phyloP scores from a whole-genome alignment of 2,329 filamentous ascomycete genomes.

The Sclerotinia glacialis region DNA sequence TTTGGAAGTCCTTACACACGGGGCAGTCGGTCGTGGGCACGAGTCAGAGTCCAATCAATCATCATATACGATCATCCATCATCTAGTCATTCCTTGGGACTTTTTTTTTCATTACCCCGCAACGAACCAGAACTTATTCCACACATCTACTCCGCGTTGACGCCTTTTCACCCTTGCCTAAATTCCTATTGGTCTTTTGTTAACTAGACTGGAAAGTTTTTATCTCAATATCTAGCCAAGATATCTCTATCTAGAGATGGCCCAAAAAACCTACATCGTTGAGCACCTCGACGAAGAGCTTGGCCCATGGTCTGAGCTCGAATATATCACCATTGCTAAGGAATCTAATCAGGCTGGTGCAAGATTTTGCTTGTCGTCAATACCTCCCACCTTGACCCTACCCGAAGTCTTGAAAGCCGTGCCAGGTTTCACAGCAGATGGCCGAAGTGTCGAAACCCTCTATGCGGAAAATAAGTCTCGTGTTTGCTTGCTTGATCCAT shows the following conservation, averaged over 20 bases:
- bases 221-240: constrained; percentile 1
- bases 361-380: constrained; percentile 77
- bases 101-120: constrained; percentile 32
- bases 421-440: constrained; percentile 68
- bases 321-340: constrained; percentile 82
- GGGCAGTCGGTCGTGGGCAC: constrained; percentile 17
- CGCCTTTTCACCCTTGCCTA: constrained; percentile 11
- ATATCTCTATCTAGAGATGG: constrained; percentile 39
- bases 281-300: constrained; percentile 96
- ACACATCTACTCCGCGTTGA: constrained; percentile 15
- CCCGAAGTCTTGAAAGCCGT: constrained; percentile 54
- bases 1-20: constrained; percentile 1
- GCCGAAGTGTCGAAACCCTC: constrained; percentile 76
- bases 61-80: constrained; percentile 14
- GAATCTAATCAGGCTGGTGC: constrained; percentile 69
- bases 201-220: constrained; percentile 7
- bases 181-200: constrained; percentile 13
- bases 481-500: constrained; percentile 87
- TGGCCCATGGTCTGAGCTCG: constrained; percentile 88
- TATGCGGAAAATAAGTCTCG: constrained; percentile 68
- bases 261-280: constrained; percentile 78
- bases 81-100: constrained; percentile 17
- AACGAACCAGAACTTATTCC: constrained; percentile 24
- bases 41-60: constrained; percentile 29
- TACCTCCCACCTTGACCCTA: constrained; percentile 67